Base-by-base conservation (phyloP, 495 filamentous ascomycete species). In the Hyaloscypha variabilis region DNA sequence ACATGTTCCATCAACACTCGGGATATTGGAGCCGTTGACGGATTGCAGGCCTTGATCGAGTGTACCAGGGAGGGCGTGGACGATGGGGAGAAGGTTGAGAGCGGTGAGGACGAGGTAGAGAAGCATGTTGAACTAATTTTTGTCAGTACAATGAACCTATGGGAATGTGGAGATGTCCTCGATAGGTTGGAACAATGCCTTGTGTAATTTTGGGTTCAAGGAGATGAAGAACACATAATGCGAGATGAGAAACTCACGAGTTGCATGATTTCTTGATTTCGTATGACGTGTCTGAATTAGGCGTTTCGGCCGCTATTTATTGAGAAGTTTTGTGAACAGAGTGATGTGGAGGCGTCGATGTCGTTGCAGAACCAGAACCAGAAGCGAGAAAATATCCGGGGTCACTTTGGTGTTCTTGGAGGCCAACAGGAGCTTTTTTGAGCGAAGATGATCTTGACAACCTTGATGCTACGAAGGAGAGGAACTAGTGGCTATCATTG, bases 1-100 rank as follows among this genome's bases (percentile, higher is more conserved):
- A 19, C 62, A 64, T 34, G n/a, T 28, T 6, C 55, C 53, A 36
- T 64, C 62, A 6, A 36, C n/a, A 25, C 30, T 63, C 1, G 39
- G 39, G 17, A 46, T 17, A 46, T 17, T 30, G 46, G 60, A 46
- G 39, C 11, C 39, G 39, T 46, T 46, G 39, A 46, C 39, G 3
- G 6, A 14, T 46, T 46, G 39, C 8, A 46, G 39, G 39, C 1
- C 39, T 11, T 46, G 10, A 19, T 46, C 39, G 39, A 46, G 39
- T 46, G 6, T 46, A 46, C 39, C 39, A 46, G 39, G 11, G 6
- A 46, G 39, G 4, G 39, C 14, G 10, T 17, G 39, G 1, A 17
- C 39, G 19, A 8, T 17, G 11, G 39, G 14, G 39, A 46, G 39
- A 17, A 19, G 10, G 17, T 10, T 4, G 39, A 46, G 17, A 17